Evolutionary conservation across 306 rosid species (phyloP), one percentile per base, ranked within the genome.

Genomic region (Glycine tomentella): DNA sequence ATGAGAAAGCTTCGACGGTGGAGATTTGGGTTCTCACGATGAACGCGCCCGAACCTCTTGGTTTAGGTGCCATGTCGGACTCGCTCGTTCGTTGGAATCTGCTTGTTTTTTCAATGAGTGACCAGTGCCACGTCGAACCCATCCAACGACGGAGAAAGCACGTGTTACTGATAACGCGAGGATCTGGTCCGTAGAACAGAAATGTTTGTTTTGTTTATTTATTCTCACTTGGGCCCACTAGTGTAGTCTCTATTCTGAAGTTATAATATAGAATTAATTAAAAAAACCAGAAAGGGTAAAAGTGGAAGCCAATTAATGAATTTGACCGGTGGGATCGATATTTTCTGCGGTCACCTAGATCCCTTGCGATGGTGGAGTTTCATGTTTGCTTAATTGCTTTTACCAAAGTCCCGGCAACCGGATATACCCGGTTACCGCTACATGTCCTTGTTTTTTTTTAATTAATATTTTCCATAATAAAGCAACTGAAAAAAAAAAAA

Each of bases 291-390:
- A 67, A 73, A 71, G 82, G 45, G 73, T 73, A 84, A 84, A 75
- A 85, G 83, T 80, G 91, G 91, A 86, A 86, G 67, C 74, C 44
- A 82, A 85, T 87, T 80, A 85, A 85, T 85, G 90, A 85, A 88
- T 88, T 94, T 91, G 97, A 95, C 99, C 97, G 92, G 90, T 74
- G 88, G 87, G 86, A 90, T 53, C 90, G 89, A 90, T 83, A 88
- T 84, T 86, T 89, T 92, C 69, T 83, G 95, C 85, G 91, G 95
- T 86, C 91, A 89, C 85, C 88, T 76, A 87, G 97, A 89, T 91
- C 87, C 95, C 87, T 84, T 88, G 87, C 85, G 89, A 89, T 81
- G 85, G 95, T 84, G 68, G 84, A 48, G 70, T 74, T 66, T 72
- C 87, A 79, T 81, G 82, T 86, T 74, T 86, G 90, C n/a, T n/a